These are phyloP conservation scores for Chrysanthemum lavandulifolium DNA, from an alignment of 129 eudicot genomes.

Conservation along the genomic window DNA sequence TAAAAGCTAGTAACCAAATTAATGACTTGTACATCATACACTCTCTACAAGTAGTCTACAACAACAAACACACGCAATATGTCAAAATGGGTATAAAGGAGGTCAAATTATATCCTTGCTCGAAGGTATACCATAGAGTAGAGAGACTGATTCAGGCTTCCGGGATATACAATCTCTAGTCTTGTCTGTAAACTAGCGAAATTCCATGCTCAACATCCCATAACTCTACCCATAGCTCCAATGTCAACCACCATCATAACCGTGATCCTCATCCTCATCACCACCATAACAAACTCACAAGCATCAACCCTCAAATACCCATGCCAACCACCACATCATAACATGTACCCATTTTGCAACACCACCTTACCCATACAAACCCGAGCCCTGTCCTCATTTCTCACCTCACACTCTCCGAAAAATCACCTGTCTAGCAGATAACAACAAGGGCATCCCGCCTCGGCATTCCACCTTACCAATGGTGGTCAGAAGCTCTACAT, in stretches of 20 bases:
- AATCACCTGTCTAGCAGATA: constrained; percentile 68
- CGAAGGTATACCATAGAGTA: no score
- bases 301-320: constrained; percentile 38
- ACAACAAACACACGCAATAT: no score
- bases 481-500: constrained; percentile 99
- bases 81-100: no score
- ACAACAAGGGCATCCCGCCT: constrained; percentile 60
- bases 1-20: no score
- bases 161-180: no score
- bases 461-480: constrained; percentile 77
- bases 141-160: no score
- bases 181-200: no score
- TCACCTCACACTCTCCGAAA: constrained; percentile 73
- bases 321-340: constrained; percentile 56
- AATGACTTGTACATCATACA: no score
- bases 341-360: constrained; percentile 75
- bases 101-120: no score
- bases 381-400: constrained; percentile 73
- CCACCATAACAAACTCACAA: background rate
- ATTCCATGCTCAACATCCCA: no score
- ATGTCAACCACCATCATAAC: constrained; percentile 2
- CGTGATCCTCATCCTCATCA: background rate
- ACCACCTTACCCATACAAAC: constrained; percentile 40
- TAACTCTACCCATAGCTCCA: no score
- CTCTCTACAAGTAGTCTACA: no score